Conservation (phyloP, 306 rosid species). For the Castanospermum australe region DNA sequence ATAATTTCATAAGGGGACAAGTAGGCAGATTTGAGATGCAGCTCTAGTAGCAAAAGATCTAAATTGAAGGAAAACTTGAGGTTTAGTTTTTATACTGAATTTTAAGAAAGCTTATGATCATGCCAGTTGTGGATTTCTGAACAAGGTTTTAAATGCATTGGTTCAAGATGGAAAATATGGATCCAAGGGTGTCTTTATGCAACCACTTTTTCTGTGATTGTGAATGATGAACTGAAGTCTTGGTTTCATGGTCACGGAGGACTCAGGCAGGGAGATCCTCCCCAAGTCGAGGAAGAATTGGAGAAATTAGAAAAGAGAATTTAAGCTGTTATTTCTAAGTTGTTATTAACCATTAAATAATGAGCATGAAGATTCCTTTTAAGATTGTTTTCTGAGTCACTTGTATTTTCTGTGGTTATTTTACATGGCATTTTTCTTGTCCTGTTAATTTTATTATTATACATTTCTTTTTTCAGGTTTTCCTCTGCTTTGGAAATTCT, state of each 20-base stretch:
- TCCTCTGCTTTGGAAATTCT: constrained; percentile 81
- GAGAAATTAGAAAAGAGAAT: background rate
- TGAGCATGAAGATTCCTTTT: background rate
- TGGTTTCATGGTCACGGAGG: background rate
- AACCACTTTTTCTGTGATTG: background rate
- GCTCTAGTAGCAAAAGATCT: background rate
- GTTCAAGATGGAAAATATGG: background rate
- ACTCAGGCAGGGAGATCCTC: background rate
- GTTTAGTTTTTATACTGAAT: background rate
- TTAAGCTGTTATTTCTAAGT: background rate
- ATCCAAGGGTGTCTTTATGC: background rate
- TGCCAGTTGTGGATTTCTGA: background rate
- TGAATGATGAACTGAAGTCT: background rate
- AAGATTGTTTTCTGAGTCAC: background rate
- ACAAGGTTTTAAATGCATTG: background rate
- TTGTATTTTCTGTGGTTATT: background rate
- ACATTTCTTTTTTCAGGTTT: constrained; percentile 58
- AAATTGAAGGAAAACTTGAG: background rate
- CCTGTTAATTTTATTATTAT: background rate
- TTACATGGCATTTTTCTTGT: background rate
- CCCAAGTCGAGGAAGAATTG: background rate
- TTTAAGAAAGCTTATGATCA: background rate
- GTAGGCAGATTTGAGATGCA: background rate
- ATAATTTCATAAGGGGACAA: no score
- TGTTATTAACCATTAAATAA: background rate